Conservation (phyloP, 306 rosid genomes). For the Vachellia pachyceras region DNA sequence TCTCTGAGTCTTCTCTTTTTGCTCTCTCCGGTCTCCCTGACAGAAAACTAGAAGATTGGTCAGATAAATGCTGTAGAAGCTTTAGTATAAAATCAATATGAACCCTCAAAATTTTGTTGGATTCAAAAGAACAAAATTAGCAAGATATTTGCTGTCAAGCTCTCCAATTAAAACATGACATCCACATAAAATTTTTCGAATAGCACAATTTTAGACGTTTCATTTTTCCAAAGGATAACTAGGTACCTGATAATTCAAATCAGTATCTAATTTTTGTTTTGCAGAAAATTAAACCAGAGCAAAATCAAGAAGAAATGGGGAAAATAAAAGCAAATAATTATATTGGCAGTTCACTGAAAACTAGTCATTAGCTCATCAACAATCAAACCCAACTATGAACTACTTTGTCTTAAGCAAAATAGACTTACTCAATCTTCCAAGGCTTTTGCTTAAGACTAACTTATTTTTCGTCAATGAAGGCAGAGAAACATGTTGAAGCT, state of each 20-base stretch:
- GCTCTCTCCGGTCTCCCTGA: conserved; percentile 47
- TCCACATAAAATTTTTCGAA: not conserved
- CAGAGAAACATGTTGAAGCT: conserved; percentile 39
- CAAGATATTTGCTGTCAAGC: not conserved
- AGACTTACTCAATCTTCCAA: conserved; percentile 58
- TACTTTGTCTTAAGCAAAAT: conserved; percentile 28
- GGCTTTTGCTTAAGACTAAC: conserved; percentile 39
- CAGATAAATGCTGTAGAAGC: conserved; percentile 42
- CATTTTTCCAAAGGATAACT: not conserved
- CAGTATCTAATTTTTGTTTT: not conserved
- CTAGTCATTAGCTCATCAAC: not conserved
- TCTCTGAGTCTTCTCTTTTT: conserved; percentile 65
- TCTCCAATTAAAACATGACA: not conserved
- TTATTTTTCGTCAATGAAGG: conserved; percentile 37
- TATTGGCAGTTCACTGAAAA: not conserved
- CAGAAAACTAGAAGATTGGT: conserved; percentile 39
- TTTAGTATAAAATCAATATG: not conserved
- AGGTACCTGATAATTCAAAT: not conserved
- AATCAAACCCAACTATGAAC: not conserved
- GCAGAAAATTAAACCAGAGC: conserved; percentile 6
- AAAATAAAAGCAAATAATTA: not conserved
- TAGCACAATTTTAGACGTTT: not conserved
- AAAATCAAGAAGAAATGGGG: conserved; percentile 29
- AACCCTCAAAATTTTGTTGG: conserved; percentile 18
- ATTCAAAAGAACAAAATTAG: not conserved